Evolutionary conservation across 2,329 filamentous ascomycete genomes (phyloP).

Genomic region (Sclerotinia glacialis): DNA sequence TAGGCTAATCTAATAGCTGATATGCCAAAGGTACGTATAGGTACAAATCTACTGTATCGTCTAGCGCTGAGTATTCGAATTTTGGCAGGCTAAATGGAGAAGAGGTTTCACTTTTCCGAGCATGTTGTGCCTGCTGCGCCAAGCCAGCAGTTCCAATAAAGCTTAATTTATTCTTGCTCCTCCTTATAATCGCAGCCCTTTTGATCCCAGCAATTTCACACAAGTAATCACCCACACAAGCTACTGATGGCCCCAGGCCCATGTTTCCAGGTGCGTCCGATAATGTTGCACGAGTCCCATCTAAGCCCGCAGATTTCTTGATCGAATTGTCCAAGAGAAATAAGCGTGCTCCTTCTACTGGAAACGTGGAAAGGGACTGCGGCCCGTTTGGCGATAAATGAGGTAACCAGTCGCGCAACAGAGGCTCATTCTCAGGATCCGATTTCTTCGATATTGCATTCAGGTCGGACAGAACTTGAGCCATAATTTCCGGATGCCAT

Average conservation of each 20-base stretch:
- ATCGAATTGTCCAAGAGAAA: not conserved
- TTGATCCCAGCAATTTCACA: not conserved
- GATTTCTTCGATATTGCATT: not conserved
- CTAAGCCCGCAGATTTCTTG: no score
- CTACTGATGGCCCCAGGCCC: not conserved
- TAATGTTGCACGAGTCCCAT: not conserved
- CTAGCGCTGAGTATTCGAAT: not conserved
- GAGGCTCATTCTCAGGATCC: not conserved
- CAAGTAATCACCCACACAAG: conserved; percentile 1
- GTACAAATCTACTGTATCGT: not conserved
- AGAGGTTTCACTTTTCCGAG: not conserved
- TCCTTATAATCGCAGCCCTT: not conserved
- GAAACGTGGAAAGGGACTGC: not conserved
- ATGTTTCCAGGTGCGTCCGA: not conserved
- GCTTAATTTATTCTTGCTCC: not conserved
- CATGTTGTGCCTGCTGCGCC: not conserved
- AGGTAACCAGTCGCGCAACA: not conserved
- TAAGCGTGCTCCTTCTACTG: not conserved
- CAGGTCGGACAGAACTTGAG: not conserved
- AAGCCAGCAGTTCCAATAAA: conserved; percentile 14
- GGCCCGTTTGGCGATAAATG: not conserved
- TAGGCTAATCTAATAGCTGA: conserved; percentile 4
- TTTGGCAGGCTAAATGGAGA: not conserved
- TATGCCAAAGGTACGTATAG: conserved; percentile 2
- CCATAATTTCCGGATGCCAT: not conserved